Evolutionary conservation across 2,329 filamentous ascomycete genomes (phyloP).

Genomic region (Cryphonectria nitschkei): DNA sequence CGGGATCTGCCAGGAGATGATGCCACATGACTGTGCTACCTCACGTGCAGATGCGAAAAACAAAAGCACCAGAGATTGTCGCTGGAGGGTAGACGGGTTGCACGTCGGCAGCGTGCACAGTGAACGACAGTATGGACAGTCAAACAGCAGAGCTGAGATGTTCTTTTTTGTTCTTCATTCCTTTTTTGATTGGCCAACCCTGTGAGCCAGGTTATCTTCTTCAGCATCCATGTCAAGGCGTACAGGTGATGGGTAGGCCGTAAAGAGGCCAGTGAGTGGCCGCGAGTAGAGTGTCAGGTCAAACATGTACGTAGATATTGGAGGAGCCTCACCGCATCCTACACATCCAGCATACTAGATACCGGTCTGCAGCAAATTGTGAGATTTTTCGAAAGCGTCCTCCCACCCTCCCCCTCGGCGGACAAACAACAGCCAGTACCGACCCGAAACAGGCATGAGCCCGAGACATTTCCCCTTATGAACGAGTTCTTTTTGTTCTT

Average conservation of each 20-base stretch:
- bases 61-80: not conserved
- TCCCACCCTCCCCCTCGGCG: not conserved
- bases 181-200: too few species aligned
- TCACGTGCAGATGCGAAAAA: not conserved
- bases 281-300: slow-evolving; percentile 1
- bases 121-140: not conserved
- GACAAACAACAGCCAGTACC: slow-evolving; percentile 17
- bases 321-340: slow-evolving; percentile 10
- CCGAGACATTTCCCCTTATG: slow-evolving; percentile 18
- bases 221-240: not conserved
- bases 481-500: not conserved
- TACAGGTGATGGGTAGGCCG: not conserved
- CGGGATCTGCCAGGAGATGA: not conserved
- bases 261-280: not conserved
- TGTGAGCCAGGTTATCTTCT: not conserved
- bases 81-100: not conserved
- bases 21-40: not conserved
- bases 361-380: slow-evolving; percentile 4
- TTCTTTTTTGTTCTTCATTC: too few species aligned
- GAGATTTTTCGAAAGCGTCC: not conserved
- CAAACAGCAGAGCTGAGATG: not conserved
- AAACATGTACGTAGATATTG: slow-evolving; percentile 7
- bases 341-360: not conserved
- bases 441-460: slow-evolving; percentile 10
- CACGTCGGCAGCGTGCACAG: not conserved